Evolutionary conservation across 2,329 filamentous ascomycete species (phyloP).

Genomic region (Ophiostoma australiae): DNA sequence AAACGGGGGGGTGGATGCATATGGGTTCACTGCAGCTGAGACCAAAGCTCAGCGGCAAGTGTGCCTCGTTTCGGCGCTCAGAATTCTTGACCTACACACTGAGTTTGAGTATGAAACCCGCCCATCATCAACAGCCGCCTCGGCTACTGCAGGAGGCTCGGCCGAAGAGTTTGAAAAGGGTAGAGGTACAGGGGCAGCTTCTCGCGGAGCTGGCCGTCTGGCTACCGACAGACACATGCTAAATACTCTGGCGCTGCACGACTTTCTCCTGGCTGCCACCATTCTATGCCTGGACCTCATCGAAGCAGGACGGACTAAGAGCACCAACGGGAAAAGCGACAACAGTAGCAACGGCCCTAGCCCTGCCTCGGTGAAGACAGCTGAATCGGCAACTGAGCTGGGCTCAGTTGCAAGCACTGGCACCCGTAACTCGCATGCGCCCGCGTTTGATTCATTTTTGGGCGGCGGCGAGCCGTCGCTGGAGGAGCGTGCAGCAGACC

Average conservation of each 20-base stretch:
- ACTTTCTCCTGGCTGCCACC: conserved; percentile 58
- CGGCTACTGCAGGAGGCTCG: not conserved
- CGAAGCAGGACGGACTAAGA: conserved; percentile 28
- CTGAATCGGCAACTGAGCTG: not conserved
- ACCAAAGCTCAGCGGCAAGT: conserved; percentile 45
- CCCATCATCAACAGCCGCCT: conserved; percentile 32
- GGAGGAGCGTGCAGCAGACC: conserved; percentile 20
- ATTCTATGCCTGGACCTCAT: conserved; percentile 52
- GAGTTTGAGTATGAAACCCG: conserved; percentile 45
- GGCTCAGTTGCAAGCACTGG: not conserved
- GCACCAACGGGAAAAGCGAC: not conserved
- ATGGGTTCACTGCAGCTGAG: not conserved
- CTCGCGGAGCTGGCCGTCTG: conserved; percentile 45
- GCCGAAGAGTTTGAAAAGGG: not conserved
- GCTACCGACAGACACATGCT: conserved; percentile 51
- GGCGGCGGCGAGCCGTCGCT: conserved; percentile 18
- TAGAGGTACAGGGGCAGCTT: not conserved
- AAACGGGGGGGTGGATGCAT: conserved; percentile 16
- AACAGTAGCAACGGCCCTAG: not conserved
- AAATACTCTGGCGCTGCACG: conserved; percentile 52
- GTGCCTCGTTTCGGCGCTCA: conserved; percentile 49
- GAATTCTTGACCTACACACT: conserved; percentile 45
- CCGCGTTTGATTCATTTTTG: not conserved
- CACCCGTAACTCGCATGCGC: not conserved
- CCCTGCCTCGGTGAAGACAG: not conserved